Evolutionary conservation across 1,139 yeast genomes (phyloP).

Genomic region (Yamadazyma conglobata): DNA sequence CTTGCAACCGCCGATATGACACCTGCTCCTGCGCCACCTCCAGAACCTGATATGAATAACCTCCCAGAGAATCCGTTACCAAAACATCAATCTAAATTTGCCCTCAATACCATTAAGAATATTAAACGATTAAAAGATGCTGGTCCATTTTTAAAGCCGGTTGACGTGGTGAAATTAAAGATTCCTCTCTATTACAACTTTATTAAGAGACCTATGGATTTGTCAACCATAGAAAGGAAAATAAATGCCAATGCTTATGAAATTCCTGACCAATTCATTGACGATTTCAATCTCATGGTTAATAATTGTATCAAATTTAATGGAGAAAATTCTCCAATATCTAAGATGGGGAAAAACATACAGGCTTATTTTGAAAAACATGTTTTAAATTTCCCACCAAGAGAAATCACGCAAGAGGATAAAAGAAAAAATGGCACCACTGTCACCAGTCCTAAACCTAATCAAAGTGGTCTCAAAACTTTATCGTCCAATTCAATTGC

Average conservation of each 20-base stretch:
- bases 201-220: conserved; percentile 88
- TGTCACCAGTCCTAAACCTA: conserved; percentile 27
- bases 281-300: conserved; percentile 85
- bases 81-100: conserved; percentile 76
- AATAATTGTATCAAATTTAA: conserved; percentile 78
- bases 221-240: conserved; percentile 85
- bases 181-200: conserved; percentile 88
- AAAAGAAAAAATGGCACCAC: conserved; percentile 48
- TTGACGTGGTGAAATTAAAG: conserved; percentile 81
- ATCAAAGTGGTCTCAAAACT: conserved; percentile 2
- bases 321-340: conserved; percentile 77
- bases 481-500: conserved; percentile 39
- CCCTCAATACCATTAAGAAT: conserved; percentile 66
- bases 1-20: conserved; percentile 21
- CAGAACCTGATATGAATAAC: conserved; percentile 69
- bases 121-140: conserved; percentile 92
- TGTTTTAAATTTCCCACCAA: conserved; percentile 86
- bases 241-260: conserved; percentile 67
- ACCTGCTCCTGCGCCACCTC: conserved; percentile 72
- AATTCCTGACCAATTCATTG: conserved; percentile 61
- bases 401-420: conserved; percentile 41
- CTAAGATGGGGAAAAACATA: conserved; percentile 87
- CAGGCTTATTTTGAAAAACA: conserved; percentile 94
- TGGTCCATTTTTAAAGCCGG: conserved; percentile 84
- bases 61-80: conserved; percentile 74